phyloP scores from a whole-genome alignment of 1,284 basidiomycete species.

The Fomitopsis betulina region DNA sequence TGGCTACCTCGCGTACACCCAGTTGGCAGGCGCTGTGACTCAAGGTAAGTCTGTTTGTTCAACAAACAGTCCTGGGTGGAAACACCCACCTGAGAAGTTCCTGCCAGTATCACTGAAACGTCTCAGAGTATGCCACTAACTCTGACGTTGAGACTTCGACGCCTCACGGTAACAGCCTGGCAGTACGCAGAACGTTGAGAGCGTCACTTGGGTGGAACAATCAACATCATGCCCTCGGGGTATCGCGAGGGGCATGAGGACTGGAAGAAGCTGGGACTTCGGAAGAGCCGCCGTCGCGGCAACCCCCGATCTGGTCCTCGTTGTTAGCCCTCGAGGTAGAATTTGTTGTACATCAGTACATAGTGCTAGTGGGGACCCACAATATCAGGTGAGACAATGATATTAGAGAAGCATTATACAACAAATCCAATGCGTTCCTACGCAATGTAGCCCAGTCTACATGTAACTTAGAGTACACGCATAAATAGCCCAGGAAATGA shows the following conservation, averaged over 20 bases:
- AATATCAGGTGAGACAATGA: not conserved
- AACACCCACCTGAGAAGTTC: too few relatives aligned
- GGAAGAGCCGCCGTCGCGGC: not conserved
- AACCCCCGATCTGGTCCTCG: not conserved
- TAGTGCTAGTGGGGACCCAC: too few relatives aligned
- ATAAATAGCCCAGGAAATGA: constrained; percentile 1
- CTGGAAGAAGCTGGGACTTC: not conserved
- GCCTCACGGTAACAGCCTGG: not conserved
- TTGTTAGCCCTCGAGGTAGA: not conserved
- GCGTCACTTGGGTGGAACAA: not conserved
- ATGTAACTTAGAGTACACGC: not conserved
- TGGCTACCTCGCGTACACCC: not conserved
- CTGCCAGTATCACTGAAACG: not conserved
- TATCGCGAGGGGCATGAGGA: too few relatives aligned
- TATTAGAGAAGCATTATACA: not conserved
- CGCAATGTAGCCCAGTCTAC: not conserved
- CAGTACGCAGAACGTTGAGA: not conserved
- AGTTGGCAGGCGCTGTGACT: too few relatives aligned
- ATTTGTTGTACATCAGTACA: not conserved
- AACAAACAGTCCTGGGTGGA: too few relatives aligned
- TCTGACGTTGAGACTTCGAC: not conserved
- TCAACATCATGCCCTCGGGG: not conserved
- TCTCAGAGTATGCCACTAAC: not conserved
- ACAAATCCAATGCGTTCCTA: not conserved
- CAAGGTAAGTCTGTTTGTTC: too few relatives aligned